These are phyloP conservation scores for Bondarzewia mesenterica DNA, from an alignment of 1,284 basidiomycete genomes.

Conservation along the genomic window DNA sequence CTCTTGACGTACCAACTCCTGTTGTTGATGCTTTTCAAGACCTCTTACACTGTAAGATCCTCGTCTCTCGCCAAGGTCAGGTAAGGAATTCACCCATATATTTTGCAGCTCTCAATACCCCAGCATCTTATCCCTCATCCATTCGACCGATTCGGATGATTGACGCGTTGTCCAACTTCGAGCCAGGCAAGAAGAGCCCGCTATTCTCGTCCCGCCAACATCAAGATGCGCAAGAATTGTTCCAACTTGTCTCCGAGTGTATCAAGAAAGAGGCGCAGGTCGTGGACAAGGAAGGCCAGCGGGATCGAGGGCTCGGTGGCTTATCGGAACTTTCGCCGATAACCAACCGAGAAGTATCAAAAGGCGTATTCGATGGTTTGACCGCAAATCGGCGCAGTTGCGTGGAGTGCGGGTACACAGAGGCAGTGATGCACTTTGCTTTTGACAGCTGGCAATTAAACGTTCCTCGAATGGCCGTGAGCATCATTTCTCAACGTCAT, in stretches of 20 bases:
- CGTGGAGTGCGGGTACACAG: slow-evolving; percentile 77
- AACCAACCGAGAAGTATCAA: slow-evolving; percentile 35
- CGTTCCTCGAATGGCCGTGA: slow-evolving; percentile 53
- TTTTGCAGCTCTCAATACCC: slow-evolving; percentile 63
- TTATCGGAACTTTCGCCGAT: not conserved
- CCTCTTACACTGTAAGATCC: slow-evolving; percentile 51
- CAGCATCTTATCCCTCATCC: slow-evolving; percentile 46
- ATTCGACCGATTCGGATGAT: slow-evolving; percentile 70
- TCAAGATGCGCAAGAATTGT: slow-evolving; percentile 95
- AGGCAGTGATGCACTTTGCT: slow-evolving; percentile 81
- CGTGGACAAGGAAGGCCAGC: slow-evolving; percentile 54
- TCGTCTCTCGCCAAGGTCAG: not conserved
- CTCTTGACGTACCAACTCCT: slow-evolving; percentile 71
- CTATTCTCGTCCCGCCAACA: slow-evolving; percentile 83
- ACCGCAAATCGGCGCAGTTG: slow-evolving; percentile 81
- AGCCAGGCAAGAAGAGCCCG: slow-evolving; percentile 47
- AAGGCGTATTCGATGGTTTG: slow-evolving; percentile 73
- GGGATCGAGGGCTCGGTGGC: slow-evolving; percentile 60
- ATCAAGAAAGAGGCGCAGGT: slow-evolving; percentile 71
- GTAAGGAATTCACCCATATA: not conserved
- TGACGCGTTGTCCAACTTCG: slow-evolving; percentile 52
- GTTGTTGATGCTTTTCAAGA: slow-evolving; percentile 73
- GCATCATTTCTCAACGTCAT: slow-evolving; percentile 16
- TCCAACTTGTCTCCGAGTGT: slow-evolving; percentile 82
- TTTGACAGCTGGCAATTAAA: slow-evolving; percentile 79